Percentiles rank a stretch among this genome's conserved stretches.
Conservation (phyloP, 208 protist species). For the Trichomonas tenax region DNA sequence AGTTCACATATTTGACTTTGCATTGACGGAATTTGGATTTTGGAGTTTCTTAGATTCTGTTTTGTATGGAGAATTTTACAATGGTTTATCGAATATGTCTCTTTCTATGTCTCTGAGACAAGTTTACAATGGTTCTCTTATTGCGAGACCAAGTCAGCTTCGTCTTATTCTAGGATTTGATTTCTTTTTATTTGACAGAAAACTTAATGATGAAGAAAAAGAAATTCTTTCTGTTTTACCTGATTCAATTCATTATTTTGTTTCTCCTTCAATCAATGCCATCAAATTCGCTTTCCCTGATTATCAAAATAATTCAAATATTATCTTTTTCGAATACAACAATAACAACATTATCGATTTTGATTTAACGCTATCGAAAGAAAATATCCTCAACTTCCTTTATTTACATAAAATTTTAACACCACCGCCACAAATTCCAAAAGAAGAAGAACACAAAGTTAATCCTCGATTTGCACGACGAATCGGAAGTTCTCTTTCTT, state of each 20-base stretch:
- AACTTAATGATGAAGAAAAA: not conserved
- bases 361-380: not conserved
- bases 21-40: not conserved
- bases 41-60: not conserved
- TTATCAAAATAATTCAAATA: not conserved
- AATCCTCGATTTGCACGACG: not conserved
- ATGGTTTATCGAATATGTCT: not conserved
- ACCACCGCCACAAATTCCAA: not conserved
- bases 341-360: not conserved
- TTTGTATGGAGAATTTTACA: not conserved
- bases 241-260: not conserved
- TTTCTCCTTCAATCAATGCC: not conserved
- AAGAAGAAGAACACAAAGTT: not conserved
- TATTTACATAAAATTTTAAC: not conserved
- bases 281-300: not conserved
- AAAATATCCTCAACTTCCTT: not conserved
- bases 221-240: not conserved
- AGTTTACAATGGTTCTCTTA: not conserved
- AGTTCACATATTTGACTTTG: not conserved
- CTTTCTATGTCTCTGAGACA: not conserved
- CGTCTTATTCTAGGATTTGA: not conserved
- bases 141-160: not conserved
- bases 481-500: not conserved
- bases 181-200: not conserved
- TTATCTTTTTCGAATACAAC: not conserved